Percentiles rank a stretch among this genome's conserved stretches.
Conservation (phyloP, 2,329 filamentous ascomycete genomes). For the Talaromyces sp. region DNA sequence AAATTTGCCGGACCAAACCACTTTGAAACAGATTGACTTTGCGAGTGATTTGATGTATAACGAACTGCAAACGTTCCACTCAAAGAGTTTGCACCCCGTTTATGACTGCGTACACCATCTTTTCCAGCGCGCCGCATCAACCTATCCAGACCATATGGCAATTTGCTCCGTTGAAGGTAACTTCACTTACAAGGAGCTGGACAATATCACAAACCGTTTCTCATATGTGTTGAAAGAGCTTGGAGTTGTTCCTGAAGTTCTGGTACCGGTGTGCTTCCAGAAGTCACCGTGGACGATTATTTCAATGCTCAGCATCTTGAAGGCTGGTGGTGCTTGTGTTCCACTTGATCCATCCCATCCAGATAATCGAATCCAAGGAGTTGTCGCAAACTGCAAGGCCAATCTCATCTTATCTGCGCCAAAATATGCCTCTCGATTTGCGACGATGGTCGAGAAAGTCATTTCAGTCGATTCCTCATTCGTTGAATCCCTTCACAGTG, state of each 20-base stretch:
- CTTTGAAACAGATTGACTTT: not conserved
- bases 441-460: not conserved
- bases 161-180: slow-evolving; percentile 26
- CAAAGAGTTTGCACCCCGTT: not conserved
- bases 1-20: not conserved
- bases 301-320: slow-evolving; percentile 24
- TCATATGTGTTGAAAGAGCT: slow-evolving; percentile 24
- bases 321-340: slow-evolving; percentile 22
- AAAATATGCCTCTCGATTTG: not conserved
- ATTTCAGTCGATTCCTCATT: not conserved
- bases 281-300: slow-evolving; percentile 28
- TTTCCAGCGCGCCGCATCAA: not conserved
- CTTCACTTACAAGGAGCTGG: slow-evolving; percentile 23
- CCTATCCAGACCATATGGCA: slow-evolving; percentile 9
- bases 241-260: slow-evolving; percentile 24
- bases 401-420: not conserved
- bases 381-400: not conserved
- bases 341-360: slow-evolving; percentile 18
- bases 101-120: slow-evolving; percentile 7
- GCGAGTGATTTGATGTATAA: not conserved
- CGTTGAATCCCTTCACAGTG: not conserved
- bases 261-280: slow-evolving; percentile 25
- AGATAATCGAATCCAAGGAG: slow-evolving; percentile 13
- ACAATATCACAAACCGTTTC: slow-evolving; percentile 25
- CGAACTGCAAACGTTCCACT: not conserved